Evolutionary conservation across 495 filamentous ascomycete species (phyloP), one percentile per base, ranked within the genome.

Genomic region (Lepraria neglecta): DNA sequence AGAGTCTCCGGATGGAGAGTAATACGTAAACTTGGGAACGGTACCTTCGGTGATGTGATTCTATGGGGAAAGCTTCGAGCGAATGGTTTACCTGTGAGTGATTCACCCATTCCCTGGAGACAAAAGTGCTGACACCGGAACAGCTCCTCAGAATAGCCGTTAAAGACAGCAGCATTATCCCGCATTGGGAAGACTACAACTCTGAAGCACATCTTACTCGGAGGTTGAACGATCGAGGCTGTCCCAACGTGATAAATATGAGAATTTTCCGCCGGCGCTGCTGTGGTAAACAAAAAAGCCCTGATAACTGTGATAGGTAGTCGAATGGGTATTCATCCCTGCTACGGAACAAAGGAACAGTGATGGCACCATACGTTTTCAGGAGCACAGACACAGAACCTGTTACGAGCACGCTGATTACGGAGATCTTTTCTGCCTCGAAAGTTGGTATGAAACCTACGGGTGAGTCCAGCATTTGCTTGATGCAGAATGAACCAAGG

Each of bases 171-270:
- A 56, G 14, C 2, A 19, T 30, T 9, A 10, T 57, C 14, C 11
- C n/a, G 17, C 24, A 33, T 28, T 55, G 21, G 62, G 35, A 46
- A 45, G 67, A 69, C 33, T 67, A 69, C 40, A 51, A 47, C 30
- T 50, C 50, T 19, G 67, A 67, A 62, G 67, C 58, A 21, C 58
- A 59, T 31, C 40, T 69, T 15, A 67, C 65, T 6, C 46, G 59
- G 42, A 40, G 63, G 21, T 51, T 69, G 1, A 67, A 63, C 30
- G 56, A 62, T n/a, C 28, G 35, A 14, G 67, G 67, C 11, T 69
- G 67, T 57, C 51, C 33, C 10, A 65, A 65, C 53, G 62, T 69
- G n/a, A 60, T 69, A 11, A 63, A 38, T 5, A 65, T 67, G 12
- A 21, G 55, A 12, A 11, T 1, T 4, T 6, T 33, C 3, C 7